Evolutionary conservation across 257 asterid species (phyloP).

Genomic region (Capsicum chinense): DNA sequence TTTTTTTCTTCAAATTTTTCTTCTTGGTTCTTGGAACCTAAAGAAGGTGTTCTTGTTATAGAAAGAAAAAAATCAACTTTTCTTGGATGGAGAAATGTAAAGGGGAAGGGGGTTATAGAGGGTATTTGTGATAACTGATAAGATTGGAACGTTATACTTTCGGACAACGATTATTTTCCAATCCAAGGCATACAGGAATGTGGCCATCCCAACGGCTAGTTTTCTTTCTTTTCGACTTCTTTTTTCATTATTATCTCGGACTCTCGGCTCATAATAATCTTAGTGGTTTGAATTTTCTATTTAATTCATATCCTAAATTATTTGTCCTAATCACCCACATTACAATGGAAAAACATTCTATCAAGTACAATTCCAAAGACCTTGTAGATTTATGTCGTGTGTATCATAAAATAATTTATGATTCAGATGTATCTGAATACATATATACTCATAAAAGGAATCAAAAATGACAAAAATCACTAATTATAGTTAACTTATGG

Average conservation of each 20-base stretch:
- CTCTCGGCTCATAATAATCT: neutral
- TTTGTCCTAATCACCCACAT: neutral
- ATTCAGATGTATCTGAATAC: too few relatives aligned
- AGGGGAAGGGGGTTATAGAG: neutral
- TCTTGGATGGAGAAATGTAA: neutral
- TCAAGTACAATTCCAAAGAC: too few relatives aligned
- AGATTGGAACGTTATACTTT: constrained; percentile 18
- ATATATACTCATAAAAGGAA: too few relatives aligned
- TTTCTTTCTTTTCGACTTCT: constrained; percentile 12
- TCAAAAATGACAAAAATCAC: too few relatives aligned
- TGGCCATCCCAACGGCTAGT: constrained; percentile 39
- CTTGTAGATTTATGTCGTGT: too few relatives aligned
- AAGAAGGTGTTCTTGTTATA: neutral
- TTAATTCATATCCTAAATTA: neutral
- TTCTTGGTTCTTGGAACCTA: constrained; percentile 25
- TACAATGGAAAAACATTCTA: too few relatives aligned
- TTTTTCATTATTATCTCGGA: neutral
- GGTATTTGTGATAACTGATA: neutral
- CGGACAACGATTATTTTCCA: neutral
- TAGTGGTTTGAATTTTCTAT: neutral
- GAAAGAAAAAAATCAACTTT: too few relatives aligned
- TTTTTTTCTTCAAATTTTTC: neutral
- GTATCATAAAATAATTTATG: too few relatives aligned
- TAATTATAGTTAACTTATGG: too few relatives aligned
- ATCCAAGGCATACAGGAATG: neutral